Evolutionary conservation across 1,284 basidiomycete genomes (phyloP), one percentile per base, ranked within the genome.

Genomic region (Cerrena zonata): DNA sequence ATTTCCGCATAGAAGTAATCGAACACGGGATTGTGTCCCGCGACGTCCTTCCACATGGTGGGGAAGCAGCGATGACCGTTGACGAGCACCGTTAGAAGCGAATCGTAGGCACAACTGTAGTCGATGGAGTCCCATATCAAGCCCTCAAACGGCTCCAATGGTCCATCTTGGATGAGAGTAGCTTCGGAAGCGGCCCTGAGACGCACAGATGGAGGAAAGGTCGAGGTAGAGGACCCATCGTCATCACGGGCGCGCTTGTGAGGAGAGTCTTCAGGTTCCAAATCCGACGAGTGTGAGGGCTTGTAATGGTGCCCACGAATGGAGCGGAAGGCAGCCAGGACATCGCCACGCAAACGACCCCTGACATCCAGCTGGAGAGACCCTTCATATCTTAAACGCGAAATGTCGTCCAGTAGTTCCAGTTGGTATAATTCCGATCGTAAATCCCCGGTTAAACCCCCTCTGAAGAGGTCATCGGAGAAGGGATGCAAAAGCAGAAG

Each of bases 401-500:
- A 67, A 2, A 69, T 67, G 2, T 68, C 56, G 59, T 70, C 62
- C 13, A 70, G 52, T 7, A 68, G 48, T 47, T 71, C 63, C 0
- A 69, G 40, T 23, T 70, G 63, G 39, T 62, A 47, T 49, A 60
- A 68, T 58, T 66, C 68, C 48, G 61, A 62, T 22, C 59, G 47
- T 4, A 71, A 44, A 4, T 48, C 44, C 15, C 56, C 51, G 19
- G 43, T 46, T 1, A 51, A 7, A 12, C 59, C 54, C 12, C 58
- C 57, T 25, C 44, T 57, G 0, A 70, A 58, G 46, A 59, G 59
- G 0, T 21, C 34, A 3, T 44, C 5, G 52, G 61, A 46, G 54
- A 69, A 68, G 11, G 55, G 57, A 37, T 64, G 61, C 1, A 71
- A 61, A 38, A 74, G 66, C 0, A 69, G 18, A 10, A 69, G 74